These are phyloP conservation scores for Rhizophagus prolifer DNA, from an alignment of 192 early-diverging fungal species.

Conservation along the genomic window DNA sequence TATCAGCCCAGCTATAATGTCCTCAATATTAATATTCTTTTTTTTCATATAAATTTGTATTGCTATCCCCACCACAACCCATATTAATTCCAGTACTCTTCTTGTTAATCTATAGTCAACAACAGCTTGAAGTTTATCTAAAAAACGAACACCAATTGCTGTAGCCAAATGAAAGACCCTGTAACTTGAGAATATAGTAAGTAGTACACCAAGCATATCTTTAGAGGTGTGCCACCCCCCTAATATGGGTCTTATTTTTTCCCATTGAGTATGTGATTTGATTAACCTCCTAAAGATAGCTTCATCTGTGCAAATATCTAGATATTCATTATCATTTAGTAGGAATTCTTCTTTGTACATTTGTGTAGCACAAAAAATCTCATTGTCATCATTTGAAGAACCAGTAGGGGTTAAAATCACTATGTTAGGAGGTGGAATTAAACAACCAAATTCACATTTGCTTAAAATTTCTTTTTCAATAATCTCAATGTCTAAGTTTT, in stretches of 20 bases:
- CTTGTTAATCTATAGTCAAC: slow-evolving; percentile 3
- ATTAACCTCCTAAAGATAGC: background rate
- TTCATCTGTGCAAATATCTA: background rate
- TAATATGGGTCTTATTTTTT: background rate
- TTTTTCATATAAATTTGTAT: background rate
- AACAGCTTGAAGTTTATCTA: background rate
- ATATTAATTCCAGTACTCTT: slow-evolving; percentile 15
- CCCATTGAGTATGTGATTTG: background rate
- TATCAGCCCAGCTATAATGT: too few relatives aligned
- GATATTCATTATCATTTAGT: background rate
- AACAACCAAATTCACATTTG: background rate
- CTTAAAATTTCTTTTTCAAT: background rate
- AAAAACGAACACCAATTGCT: background rate
- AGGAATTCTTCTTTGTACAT: background rate
- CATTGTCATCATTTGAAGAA: background rate
- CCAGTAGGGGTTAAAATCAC: background rate
- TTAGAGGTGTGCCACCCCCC: background rate
- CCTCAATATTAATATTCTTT: background rate
- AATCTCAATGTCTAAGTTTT: background rate
- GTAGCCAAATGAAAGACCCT: slow-evolving; percentile 9
- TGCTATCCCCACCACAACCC: background rate
- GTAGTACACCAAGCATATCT: slow-evolving; percentile 2
- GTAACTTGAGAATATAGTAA: slow-evolving; percentile 17
- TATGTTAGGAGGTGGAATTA: background rate
- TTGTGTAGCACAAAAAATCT: background rate